Conservation (phyloP, 345 rosid species). For the Gossypium herbaceum region DNA sequence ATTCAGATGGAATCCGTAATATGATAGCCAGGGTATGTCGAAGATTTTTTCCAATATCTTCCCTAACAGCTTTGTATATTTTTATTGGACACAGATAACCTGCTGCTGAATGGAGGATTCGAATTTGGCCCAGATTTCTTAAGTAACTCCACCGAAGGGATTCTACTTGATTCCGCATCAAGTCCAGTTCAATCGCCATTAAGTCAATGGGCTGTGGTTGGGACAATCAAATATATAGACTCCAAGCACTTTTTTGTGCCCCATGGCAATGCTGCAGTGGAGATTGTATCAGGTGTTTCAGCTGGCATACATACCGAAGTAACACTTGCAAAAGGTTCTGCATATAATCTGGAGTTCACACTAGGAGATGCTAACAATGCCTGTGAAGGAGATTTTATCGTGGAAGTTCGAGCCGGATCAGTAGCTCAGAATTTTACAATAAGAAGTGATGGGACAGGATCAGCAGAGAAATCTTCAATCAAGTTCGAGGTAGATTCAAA, state of each 20-base stretch:
- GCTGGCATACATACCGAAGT: constrained; percentile 43
- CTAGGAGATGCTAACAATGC: constrained; percentile 50
- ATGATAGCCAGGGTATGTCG: neutral
- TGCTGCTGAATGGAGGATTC: constrained; percentile 54
- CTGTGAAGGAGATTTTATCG: constrained; percentile 36
- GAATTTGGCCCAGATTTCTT: constrained; percentile 54
- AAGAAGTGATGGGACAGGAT: constrained; percentile 48
- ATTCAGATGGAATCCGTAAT: neutral
- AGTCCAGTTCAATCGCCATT: constrained; percentile 46
- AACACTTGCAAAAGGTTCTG: constrained; percentile 32
- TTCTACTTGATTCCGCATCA: constrained; percentile 40
- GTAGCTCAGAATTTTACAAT: constrained; percentile 38
- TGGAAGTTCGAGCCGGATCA: constrained; percentile 44
- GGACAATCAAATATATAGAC: constrained; percentile 39
- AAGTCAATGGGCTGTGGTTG: constrained; percentile 42
- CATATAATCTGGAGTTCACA: constrained; percentile 42
- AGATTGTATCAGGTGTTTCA: constrained; percentile 34
- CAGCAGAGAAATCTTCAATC: constrained; percentile 33
- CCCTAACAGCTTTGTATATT: neutral
- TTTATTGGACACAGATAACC: constrained; percentile 30
- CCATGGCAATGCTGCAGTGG: constrained; percentile 56
- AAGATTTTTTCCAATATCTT: neutral
- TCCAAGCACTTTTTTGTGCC: constrained; percentile 52
- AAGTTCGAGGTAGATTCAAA: constrained; percentile 40
- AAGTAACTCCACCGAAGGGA: constrained; percentile 41